Percentiles rank a stretch among this genome's conserved stretches.
Conservation (phyloP, 2,329 filamentous ascomycete genomes). For the Fusarium sp. region DNA sequence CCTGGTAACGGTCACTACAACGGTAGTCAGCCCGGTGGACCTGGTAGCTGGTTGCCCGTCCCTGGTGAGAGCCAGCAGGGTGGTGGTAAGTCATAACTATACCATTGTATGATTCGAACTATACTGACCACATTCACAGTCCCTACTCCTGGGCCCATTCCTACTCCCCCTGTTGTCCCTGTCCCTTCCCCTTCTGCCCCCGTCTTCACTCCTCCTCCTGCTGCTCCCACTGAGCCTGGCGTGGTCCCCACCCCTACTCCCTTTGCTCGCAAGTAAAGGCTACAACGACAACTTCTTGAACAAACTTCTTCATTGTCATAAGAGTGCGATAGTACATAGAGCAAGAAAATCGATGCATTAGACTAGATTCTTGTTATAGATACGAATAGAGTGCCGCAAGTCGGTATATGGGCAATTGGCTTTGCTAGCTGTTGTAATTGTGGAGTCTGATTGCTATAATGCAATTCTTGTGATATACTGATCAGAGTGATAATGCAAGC, state of each 20-base stretch:
- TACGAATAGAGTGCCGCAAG: conserved; percentile 12
- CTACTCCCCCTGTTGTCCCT: conserved; percentile 4
- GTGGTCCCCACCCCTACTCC: conserved; percentile 24
- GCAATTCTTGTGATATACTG: background rate
- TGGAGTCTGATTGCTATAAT: background rate
- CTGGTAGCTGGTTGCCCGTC: conserved; percentile 18
- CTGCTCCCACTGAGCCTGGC: background rate
- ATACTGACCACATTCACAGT: conserved; percentile 10
- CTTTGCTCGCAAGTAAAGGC: conserved; percentile 14
- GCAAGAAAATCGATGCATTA: background rate
- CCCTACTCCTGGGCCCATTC: background rate
- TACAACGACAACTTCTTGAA: background rate
- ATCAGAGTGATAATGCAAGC: background rate
- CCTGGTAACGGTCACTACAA: background rate
- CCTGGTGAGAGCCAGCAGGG: background rate
- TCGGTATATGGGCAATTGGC: background rate
- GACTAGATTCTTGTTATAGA: conserved; percentile 9
- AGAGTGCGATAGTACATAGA: conserved; percentile 8
- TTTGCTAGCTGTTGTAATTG: background rate
- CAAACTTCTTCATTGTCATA: conserved; percentile 12
- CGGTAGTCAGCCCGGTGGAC: background rate
- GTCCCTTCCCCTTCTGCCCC: conserved; percentile 1
- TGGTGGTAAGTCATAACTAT: conserved; percentile 14
- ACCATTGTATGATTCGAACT: background rate
- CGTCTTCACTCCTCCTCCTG: background rate